Evolutionary conservation across 2,329 filamentous ascomycete genomes (phyloP).

Genomic region (Colletotrichum zoysiae): DNA sequence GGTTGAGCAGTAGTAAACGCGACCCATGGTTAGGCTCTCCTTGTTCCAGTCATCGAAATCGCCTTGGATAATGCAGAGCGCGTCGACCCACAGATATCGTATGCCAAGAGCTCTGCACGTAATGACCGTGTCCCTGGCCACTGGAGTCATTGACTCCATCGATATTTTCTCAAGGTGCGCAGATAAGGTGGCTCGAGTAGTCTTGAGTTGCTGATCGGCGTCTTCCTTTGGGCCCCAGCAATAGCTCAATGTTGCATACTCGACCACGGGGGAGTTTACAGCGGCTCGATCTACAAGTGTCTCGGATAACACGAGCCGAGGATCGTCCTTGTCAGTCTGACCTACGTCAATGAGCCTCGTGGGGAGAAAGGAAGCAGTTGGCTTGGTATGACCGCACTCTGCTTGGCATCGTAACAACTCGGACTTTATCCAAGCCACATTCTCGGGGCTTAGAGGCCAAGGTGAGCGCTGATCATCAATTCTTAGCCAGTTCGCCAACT

Average conservation of each 20-base stretch:
- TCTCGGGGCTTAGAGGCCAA: not conserved
- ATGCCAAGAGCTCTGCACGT: slow-evolving; percentile 40
- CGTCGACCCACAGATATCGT: slow-evolving; percentile 48
- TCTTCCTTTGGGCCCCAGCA: slow-evolving; percentile 15
- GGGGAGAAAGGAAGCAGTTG: not conserved
- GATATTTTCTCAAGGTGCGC: not conserved
- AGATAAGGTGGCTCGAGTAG: not conserved
- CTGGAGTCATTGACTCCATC: not conserved
- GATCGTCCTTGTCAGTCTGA: not conserved
- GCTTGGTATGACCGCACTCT: not conserved
- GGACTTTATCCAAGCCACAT: not conserved
- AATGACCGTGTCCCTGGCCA: slow-evolving; percentile 7
- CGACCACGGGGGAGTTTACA: not conserved
- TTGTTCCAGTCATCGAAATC: slow-evolving; percentile 41
- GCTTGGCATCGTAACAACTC: not conserved
- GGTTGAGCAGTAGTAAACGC: slow-evolving; percentile 14
- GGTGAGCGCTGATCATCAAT: not conserved
- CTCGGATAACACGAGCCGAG: not conserved
- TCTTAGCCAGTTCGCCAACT: not conserved
- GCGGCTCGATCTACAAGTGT: not conserved
- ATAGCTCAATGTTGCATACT: slow-evolving; percentile 21
- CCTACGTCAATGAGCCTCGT: slow-evolving; percentile 16
- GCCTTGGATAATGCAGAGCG: slow-evolving; percentile 49
- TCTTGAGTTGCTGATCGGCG: slow-evolving; percentile 1
- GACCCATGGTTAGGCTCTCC: slow-evolving; percentile 21